Percentiles rank a stretch among this genome's conserved stretches.
phyloP scores from a whole-genome alignment of 441 rosid species.

The Euphorbia schlechtendalii region DNA sequence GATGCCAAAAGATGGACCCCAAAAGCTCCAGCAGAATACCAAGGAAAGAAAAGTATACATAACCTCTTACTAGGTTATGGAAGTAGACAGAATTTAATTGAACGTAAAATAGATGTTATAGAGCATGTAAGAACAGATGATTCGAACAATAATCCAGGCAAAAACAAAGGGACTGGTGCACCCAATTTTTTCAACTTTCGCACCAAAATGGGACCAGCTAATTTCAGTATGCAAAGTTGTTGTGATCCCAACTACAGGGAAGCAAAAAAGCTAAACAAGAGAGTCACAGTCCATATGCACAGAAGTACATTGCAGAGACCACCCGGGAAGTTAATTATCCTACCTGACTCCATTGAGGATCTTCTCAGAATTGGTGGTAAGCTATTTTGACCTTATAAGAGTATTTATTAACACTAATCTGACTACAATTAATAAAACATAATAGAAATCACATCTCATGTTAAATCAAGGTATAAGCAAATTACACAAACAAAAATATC shows the following conservation, averaged over 20 bases:
- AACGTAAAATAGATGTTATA: constrained; percentile 45
- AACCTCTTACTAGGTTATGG: constrained; percentile 45
- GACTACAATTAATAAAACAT: neutral
- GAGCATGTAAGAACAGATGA: constrained; percentile 28
- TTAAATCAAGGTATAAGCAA: neutral
- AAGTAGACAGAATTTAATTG: constrained; percentile 32
- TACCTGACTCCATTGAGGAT: constrained; percentile 75
- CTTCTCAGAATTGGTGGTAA: constrained; percentile 80
- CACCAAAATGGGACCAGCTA: constrained; percentile 21
- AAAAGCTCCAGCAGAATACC: constrained; percentile 47
- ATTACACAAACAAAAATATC: constrained; percentile 5
- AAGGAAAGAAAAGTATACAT: constrained; percentile 37
- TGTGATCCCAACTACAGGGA: constrained; percentile 21
- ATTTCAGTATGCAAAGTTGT: constrained; percentile 27
- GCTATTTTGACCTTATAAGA: constrained; percentile 25
- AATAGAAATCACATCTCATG: neutral
- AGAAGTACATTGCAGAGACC: constrained; percentile 28
- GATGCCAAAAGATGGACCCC: constrained; percentile 46
- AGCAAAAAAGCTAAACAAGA: constrained; percentile 29
- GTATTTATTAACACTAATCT: constrained; percentile 18
- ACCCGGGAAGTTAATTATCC: constrained; percentile 53
- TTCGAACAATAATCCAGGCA: constrained; percentile 21
- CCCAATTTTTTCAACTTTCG: constrained; percentile 18
- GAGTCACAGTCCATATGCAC: constrained; percentile 77
- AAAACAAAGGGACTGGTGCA: constrained; percentile 22